Evolutionary conservation across 805 yeast genomes (phyloP).

Genomic region (Metschnikowia hibisci): DNA sequence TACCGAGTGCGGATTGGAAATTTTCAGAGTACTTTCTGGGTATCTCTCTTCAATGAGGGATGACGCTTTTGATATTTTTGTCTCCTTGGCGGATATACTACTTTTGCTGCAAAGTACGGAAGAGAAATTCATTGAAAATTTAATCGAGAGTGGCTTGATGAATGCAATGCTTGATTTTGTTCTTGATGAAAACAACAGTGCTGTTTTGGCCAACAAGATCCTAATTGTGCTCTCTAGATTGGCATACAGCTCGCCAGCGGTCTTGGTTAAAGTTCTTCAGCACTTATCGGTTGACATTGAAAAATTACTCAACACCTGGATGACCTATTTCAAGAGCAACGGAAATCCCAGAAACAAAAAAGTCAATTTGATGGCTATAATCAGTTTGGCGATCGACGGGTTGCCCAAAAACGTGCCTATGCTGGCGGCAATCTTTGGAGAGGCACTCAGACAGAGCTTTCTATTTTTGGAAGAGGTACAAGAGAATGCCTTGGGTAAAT

Average conservation of each 20-base stretch:
- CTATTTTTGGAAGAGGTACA: constrained; percentile 69
- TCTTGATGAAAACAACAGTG: constrained; percentile 41
- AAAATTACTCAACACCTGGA: constrained; percentile 33
- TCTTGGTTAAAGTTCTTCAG: constrained; percentile 31
- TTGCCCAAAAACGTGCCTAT: constrained; percentile 21
- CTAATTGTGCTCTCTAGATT: constrained; percentile 36
- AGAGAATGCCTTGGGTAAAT: constrained; percentile 43
- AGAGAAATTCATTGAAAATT: constrained; percentile 25
- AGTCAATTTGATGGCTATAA: constrained; percentile 57
- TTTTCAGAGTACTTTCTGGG: constrained; percentile 48
- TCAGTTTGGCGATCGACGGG: constrained; percentile 44
- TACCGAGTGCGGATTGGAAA: constrained; percentile 31
- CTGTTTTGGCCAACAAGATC: constrained; percentile 36
- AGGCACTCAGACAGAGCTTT: constrained; percentile 30
- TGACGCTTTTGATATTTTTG: constrained; percentile 57
- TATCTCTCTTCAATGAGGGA: constrained; percentile 64
- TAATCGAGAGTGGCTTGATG: constrained; percentile 45
- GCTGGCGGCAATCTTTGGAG: constrained; percentile 20
- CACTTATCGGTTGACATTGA: constrained; percentile 24
- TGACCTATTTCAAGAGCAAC: constrained; percentile 44
- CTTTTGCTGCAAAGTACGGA: constrained; percentile 28
- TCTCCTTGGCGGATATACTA: constrained; percentile 52
- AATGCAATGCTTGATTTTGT: constrained; percentile 39
- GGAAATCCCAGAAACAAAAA: constrained; percentile 77
- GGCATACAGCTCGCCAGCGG: constrained; percentile 31